A percentile compares a stretch with the other conserved stretches of the same genome.
Evolutionary conservation across 352 stramenopile species (phyloP).

Genomic region (Phytophthora vignae): DNA sequence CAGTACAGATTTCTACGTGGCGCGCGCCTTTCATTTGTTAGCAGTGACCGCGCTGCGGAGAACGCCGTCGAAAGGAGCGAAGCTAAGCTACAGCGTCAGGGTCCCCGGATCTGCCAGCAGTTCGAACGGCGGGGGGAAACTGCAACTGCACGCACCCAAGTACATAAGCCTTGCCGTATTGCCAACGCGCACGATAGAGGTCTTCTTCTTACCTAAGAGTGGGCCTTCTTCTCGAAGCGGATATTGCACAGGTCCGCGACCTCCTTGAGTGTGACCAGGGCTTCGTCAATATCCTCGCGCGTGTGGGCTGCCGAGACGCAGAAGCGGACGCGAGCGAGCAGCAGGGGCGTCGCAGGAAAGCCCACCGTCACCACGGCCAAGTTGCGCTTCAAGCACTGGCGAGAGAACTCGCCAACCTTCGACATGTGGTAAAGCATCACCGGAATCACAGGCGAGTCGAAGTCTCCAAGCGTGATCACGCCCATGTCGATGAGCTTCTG

Average conservation of each 20-base stretch:
- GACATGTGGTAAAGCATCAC: slow-evolving; percentile 99
- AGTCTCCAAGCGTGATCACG: slow-evolving; percentile 92
- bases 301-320: slow-evolving; percentile 98
- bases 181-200: background rate
- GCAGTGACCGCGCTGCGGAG: background rate
- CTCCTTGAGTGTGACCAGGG: slow-evolving; percentile 93
- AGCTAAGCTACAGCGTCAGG: background rate
- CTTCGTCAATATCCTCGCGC: slow-evolving; percentile 91
- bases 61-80: slow-evolving; percentile 1
- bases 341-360: slow-evolving; percentile 96
- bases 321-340: slow-evolving; percentile 95
- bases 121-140: background rate
- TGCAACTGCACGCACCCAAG: background rate
- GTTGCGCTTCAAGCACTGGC: slow-evolving; percentile 94
- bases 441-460: slow-evolving; percentile 98
- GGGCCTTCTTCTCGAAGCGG: slow-evolving; percentile 56
- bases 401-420: slow-evolving; percentile 98
- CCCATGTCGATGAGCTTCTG: slow-evolving; percentile 95
- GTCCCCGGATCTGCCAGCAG: slow-evolving; percentile 4
- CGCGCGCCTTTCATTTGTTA: slow-evolving; percentile 18
- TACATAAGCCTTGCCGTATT: background rate
- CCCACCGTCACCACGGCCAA: slow-evolving; percentile 98
- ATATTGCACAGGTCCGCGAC: slow-evolving; percentile 87
- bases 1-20: slow-evolving; percentile 22
- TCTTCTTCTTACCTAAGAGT: slow-evolving; percentile 15